Evolutionary conservation across 208 protist genomes (phyloP).

Genomic region (Strigomonas culicis): DNA sequence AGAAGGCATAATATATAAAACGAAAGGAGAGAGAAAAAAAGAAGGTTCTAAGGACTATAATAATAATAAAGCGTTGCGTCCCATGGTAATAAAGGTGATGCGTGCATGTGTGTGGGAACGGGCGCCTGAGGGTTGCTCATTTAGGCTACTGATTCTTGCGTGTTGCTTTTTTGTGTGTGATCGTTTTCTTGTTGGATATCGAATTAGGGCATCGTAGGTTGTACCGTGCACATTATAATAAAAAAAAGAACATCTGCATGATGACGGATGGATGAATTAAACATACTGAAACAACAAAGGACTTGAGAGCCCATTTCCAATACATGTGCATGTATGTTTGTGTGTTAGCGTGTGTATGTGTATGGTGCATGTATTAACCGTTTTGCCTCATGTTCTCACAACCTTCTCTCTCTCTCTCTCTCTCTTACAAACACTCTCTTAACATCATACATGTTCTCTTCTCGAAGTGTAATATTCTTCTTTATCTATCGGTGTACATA

Average conservation of each 20-base stretch:
- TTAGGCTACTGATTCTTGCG: too few relatives aligned
- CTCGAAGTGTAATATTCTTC: not conserved
- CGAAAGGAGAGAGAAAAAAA: not conserved
- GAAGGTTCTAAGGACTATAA: not conserved
- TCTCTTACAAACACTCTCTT: not conserved
- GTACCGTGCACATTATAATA: too few relatives aligned
- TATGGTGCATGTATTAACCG: too few relatives aligned
- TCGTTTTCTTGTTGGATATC: not conserved
- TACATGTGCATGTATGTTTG: too few relatives aligned
- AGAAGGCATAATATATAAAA: not conserved
- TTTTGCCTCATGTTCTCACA: too few relatives aligned
- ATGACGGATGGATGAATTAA: too few relatives aligned
- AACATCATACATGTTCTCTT: not conserved
- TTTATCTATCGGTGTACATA: not conserved
- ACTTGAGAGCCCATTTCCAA: too few relatives aligned
- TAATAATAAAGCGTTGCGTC: not conserved
- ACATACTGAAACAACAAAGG: too few relatives aligned
- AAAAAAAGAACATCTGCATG: not conserved
- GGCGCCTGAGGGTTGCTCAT: too few relatives aligned
- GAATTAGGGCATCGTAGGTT: too few relatives aligned
- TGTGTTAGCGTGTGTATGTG: too few relatives aligned
- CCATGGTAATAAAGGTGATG: not conserved
- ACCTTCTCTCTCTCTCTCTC: not conserved
- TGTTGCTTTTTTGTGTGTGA: not conserved
- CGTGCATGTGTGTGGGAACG: too few relatives aligned